Conservation (phyloP, 2,329 filamentous ascomycete genomes). For the Aureobasidium zeae region DNA sequence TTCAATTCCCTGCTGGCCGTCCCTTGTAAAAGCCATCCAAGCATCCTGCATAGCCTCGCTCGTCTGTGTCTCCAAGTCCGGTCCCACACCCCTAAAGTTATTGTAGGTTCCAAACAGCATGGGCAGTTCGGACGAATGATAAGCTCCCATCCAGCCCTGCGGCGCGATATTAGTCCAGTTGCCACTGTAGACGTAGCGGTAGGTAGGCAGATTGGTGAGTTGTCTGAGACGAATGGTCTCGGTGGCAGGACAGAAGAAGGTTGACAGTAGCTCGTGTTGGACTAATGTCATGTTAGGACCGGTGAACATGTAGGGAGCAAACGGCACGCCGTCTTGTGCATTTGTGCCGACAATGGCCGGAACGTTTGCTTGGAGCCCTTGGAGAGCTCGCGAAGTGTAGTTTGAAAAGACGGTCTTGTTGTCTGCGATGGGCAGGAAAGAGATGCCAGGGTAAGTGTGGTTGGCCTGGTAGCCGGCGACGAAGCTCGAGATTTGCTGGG, state of each 20-base stretch:
- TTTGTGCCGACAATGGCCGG: slow-evolving; percentile 33
- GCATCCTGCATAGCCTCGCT: slow-evolving; percentile 30
- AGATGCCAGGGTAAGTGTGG: slow-evolving; percentile 22
- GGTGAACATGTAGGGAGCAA: slow-evolving; percentile 27
- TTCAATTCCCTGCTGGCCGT: neutral
- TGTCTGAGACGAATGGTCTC: slow-evolving; percentile 25
- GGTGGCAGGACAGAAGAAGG: slow-evolving; percentile 26
- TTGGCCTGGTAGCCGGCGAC: slow-evolving; percentile 26
- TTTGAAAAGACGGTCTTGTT: slow-evolving; percentile 26
- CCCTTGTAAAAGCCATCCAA: slow-evolving; percentile 28
- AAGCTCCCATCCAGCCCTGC: slow-evolving; percentile 35
- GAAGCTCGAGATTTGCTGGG: slow-evolving; percentile 26
- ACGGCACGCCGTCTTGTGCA: slow-evolving; percentile 29
- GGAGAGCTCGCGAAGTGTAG: slow-evolving; percentile 25
- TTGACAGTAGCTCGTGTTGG: slow-evolving; percentile 15
- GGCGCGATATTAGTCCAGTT: slow-evolving; percentile 36
- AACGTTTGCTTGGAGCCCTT: slow-evolving; percentile 1
- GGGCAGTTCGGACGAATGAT: slow-evolving; percentile 32
- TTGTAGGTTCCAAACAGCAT: slow-evolving; percentile 33
- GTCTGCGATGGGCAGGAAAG: slow-evolving; percentile 17
- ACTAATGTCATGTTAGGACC: slow-evolving; percentile 23
- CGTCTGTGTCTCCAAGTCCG: slow-evolving; percentile 23
- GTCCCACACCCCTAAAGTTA: slow-evolving; percentile 21
- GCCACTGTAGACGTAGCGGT: slow-evolving; percentile 34
- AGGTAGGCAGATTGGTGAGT: slow-evolving; percentile 27